Evolutionary conservation across 257 asterid species (phyloP), one percentile per base, ranked within the genome.

Genomic region (Gentiana straminea): DNA sequence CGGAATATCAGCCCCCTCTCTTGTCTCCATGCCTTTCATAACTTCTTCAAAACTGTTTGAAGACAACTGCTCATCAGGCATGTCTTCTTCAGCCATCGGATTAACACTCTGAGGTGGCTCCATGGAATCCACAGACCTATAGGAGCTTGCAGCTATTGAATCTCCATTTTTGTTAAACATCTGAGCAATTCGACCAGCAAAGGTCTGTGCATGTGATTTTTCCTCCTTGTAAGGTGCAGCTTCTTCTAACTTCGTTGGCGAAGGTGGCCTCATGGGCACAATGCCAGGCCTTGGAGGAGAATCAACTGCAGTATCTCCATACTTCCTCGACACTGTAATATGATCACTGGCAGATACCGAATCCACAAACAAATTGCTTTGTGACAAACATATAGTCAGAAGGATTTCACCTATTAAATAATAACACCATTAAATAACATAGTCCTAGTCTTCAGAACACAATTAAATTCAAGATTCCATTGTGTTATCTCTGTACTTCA

Each of bases 151-250:
- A 49, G 97, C 57, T 53, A 61, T 33, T 45, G 82, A 51, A 61
- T 92, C 99, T 47, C 64, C 81, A 57, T 67, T 79, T 73, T 79
- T 86, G 70, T 77, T 83, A 67, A 92, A 92, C 24, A 92, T 89
- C 55, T 88, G 95, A 51, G 86, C 95, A 64, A 92, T 68, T 61
- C 94, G 77, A 61, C 80, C 83, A 56, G 94, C 99, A 58, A 92
- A 79, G 39, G 84, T 79, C 48, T 81, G 80, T 34, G 80, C 65
- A 35, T 59, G 68, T 11, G 76, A 48, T 57, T 78, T 87, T 48
- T 81, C 96, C 64, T 84, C 97, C 77, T 73, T 82, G 5, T 62
- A 15, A 32, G 83, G 66, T 69, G 66, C 68, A 48, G 58, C 63
- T 59, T 81, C 98, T 52, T 83, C 98, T 60, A 61, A 70, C 57